Evolutionary conservation across 2,329 filamentous ascomycete genomes (phyloP), one percentile per base, ranked within the genome.

Genomic region (Nemania sp.): DNA sequence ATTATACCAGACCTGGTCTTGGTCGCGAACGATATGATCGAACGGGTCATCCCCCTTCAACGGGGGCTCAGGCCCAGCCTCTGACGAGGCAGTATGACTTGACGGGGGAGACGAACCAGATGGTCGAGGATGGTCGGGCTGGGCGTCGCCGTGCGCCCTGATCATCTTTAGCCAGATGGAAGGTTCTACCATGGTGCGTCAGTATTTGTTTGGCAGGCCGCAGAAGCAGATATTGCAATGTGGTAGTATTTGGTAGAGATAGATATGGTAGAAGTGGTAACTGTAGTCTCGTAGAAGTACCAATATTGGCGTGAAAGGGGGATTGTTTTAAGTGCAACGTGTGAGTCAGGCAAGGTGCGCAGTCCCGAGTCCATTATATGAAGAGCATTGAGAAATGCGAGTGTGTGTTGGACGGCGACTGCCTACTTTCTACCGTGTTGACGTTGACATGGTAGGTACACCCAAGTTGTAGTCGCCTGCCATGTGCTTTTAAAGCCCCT

Each of bases 1-100:
- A n/a, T 74, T 77, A 51, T 78, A 73, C 71, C 72, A 72, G 42
- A 71, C 62, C 40, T 65, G 68, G 37, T 74, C 71, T 21, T 71
- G 59, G 20, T 69, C 63, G 12, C 69, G 71, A 32, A 71, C 50
- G 37, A 68, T 47, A 17, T 63, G 43, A 15, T 59, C 20, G n/a
- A 54, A 47, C 10, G 37, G 32, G 17, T 57, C 40, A 13, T 43
- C 20, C 5, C 43, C 52, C 13, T 37, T 35, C 2, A 54, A 39
- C n/a, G 54, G 45, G 6, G 54, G 52, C 12, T 69, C 67, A 0
- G 50, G 62, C 1, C 59, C 51, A 13, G 20, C 5, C 11, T 55
- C 46, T 2, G 56, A 45, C 6, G 65, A 63, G 37, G 59, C 68
- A n/a, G 66, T 45, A n/a, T 68, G 65, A 53, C 67, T 71, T 7